Evolutionary conservation across 192 early-diverging fungal species (phyloP).

Genomic region (Kappamyces sp.): DNA sequence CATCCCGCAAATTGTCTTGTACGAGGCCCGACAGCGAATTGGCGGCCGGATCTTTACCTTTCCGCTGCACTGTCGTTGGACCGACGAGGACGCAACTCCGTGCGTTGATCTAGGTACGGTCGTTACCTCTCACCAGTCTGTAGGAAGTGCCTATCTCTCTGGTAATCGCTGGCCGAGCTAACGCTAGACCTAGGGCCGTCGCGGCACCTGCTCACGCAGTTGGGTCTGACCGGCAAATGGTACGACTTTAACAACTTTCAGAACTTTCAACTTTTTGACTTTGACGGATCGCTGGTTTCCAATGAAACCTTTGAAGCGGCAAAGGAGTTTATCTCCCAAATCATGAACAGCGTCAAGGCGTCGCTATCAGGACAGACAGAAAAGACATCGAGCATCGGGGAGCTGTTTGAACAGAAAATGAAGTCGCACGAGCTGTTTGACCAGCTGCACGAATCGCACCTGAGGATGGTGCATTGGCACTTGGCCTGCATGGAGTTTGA

Average conservation of each 20-base stretch:
- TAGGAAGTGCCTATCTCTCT: not conserved
- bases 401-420: slow-evolving; percentile 41
- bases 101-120: slow-evolving; percentile 36
- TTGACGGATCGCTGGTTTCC: slow-evolving; percentile 19
- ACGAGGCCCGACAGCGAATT: slow-evolving; percentile 38
- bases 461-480: slow-evolving; percentile 41
- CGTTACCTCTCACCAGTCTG: not conserved
- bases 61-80: slow-evolving; percentile 25
- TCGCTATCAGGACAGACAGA: slow-evolving; percentile 6
- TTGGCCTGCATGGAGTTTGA: slow-evolving; percentile 42
- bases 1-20: slow-evolving; percentile 31
- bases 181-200: not conserved
- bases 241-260: slow-evolving; percentile 43
- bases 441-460: slow-evolving; percentile 22
- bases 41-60: slow-evolving; percentile 44
- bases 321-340: slow-evolving; percentile 30
- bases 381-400: slow-evolving; percentile 28
- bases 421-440: slow-evolving; percentile 27
- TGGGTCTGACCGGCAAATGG: slow-evolving; percentile 14
- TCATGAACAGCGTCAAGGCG: slow-evolving; percentile 20
- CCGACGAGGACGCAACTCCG: not conserved
- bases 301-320: slow-evolving; percentile 25
- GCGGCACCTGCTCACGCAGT: not conserved
- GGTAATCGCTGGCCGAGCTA: not conserved
- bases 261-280: slow-evolving; percentile 17